Percentiles rank a stretch among this genome's conserved stretches.
These are phyloP conservation scores for Trichoderma semiorbis DNA, from an alignment of 2,329 filamentous ascomycete genomes.

Conservation along the genomic window DNA sequence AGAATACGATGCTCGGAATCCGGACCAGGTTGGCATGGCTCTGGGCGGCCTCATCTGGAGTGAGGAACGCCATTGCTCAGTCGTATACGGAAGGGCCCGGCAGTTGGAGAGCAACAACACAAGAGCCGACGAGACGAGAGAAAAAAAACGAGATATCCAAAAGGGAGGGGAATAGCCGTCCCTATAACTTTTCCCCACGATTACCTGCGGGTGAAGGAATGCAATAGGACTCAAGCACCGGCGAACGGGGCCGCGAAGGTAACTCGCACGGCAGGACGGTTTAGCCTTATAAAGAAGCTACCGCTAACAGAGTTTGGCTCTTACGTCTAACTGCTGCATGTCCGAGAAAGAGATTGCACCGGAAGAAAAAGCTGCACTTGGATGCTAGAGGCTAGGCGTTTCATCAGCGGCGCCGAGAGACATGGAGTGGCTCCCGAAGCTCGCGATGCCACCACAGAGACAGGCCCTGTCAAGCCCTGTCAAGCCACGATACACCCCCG, in stretches of 20 bases:
- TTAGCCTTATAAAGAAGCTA: slow-evolving; percentile 10
- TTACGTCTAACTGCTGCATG: not conserved
- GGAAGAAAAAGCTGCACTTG: not conserved
- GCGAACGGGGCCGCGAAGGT: not conserved
- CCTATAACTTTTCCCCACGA: not conserved
- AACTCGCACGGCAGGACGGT: not conserved
- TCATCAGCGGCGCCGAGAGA: slow-evolving; percentile 7
- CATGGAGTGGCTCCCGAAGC: not conserved
- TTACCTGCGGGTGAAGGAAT: not conserved
- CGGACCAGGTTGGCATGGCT: slow-evolving; percentile 39
- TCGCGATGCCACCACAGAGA: not conserved
- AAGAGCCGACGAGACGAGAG: not conserved
- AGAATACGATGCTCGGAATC: slow-evolving; percentile 41
- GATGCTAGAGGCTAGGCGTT: slow-evolving; percentile 4
- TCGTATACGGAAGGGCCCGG: not conserved
- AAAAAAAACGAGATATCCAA: not conserved
- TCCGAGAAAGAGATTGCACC: slow-evolving; percentile 3
- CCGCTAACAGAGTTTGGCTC: slow-evolving; percentile 3
- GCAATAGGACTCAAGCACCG: not conserved
- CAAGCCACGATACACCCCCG: not conserved
- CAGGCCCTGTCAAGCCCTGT: not conserved
- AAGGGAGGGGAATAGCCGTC: not conserved
- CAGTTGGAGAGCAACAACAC: not conserved
- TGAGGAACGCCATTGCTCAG: not conserved
- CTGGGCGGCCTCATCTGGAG: slow-evolving; percentile 24